These are phyloP conservation scores for Areca catechu DNA, from an alignment of 176 grass and related monocot genomes.

Conservation along the genomic window DNA sequence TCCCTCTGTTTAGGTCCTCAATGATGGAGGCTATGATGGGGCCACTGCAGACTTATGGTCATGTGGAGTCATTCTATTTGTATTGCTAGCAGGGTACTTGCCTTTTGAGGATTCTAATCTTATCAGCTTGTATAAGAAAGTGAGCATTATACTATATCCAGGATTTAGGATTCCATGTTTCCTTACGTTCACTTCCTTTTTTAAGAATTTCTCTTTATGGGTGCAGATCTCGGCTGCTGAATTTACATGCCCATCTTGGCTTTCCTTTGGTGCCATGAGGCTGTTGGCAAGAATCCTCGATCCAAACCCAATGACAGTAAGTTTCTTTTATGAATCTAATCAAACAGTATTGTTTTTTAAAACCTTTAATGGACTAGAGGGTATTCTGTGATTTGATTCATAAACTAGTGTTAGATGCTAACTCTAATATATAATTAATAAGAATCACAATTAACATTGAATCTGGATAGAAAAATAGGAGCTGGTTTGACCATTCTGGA, in stretches of 20 bases:
- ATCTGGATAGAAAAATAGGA: no score
- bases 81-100: constrained; percentile 83
- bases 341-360: no score
- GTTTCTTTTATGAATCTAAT: background rate
- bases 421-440: no score
- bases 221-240: constrained; percentile 72
- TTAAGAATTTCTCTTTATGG: background rate
- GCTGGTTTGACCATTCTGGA: no score
- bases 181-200: background rate
- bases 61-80: constrained; percentile 92
- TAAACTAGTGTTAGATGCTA: no score
- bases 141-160: constrained; percentile 22
- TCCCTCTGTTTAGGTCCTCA: constrained; percentile 53
- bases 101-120: constrained; percentile 94
- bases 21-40: constrained; percentile 96
- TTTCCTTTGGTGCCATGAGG: constrained; percentile 79
- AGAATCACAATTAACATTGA: no score
- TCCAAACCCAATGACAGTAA: constrained; percentile 78
- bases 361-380: no score
- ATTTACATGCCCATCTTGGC: constrained; percentile 80
- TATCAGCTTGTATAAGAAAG: constrained; percentile 88
- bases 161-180: background rate
- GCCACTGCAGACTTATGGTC: constrained; percentile 93
- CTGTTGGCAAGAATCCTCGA: constrained; percentile 74
- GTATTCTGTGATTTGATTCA: no score